Evolutionary conservation across 2,329 filamentous ascomycete genomes (phyloP), one percentile per base, ranked within the genome.

Genomic region (Monosporascus sp.): DNA sequence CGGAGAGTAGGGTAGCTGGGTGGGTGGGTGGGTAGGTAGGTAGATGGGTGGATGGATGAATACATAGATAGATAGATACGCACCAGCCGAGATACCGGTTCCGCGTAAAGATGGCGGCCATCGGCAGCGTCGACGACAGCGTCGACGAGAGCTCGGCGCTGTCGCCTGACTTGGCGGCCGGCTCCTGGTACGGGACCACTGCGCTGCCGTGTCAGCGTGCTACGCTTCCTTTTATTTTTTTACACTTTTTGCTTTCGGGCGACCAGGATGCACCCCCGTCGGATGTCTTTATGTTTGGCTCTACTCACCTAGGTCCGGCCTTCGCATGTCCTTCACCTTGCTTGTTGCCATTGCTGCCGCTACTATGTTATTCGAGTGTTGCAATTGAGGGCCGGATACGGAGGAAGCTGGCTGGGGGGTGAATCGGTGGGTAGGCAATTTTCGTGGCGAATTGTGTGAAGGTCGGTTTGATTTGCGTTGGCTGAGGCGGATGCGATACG

Each of bases 21-120:
- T n/a, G n/a, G n/a, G n/a, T n/a, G n/a, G n/a, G n/a, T n/a, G n/a
- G n/a, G n/a, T n/a, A n/a, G n/a, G n/a, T n/a, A n/a, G n/a, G n/a
- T n/a, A n/a, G n/a, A n/a, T n/a, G n/a, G n/a, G n/a, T n/a, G n/a
- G n/a, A n/a, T n/a, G n/a, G 14, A 25, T 8, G 11, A n/a, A 18
- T 9, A 20, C 18, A 51, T 15, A 25, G 42, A 22, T 11, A 22
- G 42, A 3, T n/a, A 25, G 14, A 18, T 47, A 68, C 75, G 55
- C 71, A 83, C 81, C 83, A 86, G 66, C 83, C 83, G 53, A 86
- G 74, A 65, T 82, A 94, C 80, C 89, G 88, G 75, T 96, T 96
- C 61, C 91, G 82, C 63, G 88, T 94, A 69, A 96, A 94, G 80
- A 96, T 95, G 58, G 92, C 92, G 54, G 90, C 91, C 93, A 97